Conservation (phyloP, 2,329 filamentous ascomycete genomes). For the Nemania abortiva region DNA sequence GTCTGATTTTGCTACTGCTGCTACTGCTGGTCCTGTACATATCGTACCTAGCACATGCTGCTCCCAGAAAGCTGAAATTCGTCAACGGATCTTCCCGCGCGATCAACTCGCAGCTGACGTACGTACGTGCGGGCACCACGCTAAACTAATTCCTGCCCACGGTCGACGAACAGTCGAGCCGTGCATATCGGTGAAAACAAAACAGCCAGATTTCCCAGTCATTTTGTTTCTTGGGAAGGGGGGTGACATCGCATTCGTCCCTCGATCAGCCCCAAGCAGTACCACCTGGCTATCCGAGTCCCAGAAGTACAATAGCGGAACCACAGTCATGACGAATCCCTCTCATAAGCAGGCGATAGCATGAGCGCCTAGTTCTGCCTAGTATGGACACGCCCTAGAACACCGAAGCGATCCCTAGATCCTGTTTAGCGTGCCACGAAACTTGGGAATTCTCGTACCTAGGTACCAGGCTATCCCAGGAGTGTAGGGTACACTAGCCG, state of each 20-base stretch:
- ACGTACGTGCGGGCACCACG: slow-evolving; percentile 1
- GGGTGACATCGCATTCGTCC: slow-evolving; percentile 35
- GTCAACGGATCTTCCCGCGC: slow-evolving; percentile 38
- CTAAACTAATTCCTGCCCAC: slow-evolving; percentile 32
- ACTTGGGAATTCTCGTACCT: not conserved
- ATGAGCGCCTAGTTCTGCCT: slow-evolving; percentile 6
- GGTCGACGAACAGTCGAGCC: slow-evolving; percentile 35
- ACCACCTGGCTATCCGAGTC: slow-evolving; percentile 18
- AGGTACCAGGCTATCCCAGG: not conserved
- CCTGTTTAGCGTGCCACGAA: slow-evolving; percentile 29
- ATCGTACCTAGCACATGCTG: not conserved
- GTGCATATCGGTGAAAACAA: slow-evolving; percentile 28
- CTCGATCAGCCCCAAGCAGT: slow-evolving; percentile 34
- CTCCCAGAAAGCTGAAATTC: slow-evolving; percentile 12
- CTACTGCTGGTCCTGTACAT: not conserved
- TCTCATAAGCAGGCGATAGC: slow-evolving; percentile 22
- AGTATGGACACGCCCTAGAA: slow-evolving; percentile 27
- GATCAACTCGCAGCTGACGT: slow-evolving; percentile 33
- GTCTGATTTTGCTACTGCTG: not conserved
- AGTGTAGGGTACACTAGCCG: slow-evolving; percentile 8
- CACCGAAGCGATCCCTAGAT: slow-evolving; percentile 18
- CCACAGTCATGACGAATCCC: slow-evolving; percentile 20
- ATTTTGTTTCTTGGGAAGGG: slow-evolving; percentile 11
- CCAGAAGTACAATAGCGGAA: slow-evolving; percentile 13
- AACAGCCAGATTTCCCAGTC: slow-evolving; percentile 14